A percentile compares a stretch with the other conserved stretches of the same genome.
These are phyloP conservation scores for Xerocomellus intermedius DNA, from an alignment of 768 basidiomycete genomes.

Conservation along the genomic window DNA sequence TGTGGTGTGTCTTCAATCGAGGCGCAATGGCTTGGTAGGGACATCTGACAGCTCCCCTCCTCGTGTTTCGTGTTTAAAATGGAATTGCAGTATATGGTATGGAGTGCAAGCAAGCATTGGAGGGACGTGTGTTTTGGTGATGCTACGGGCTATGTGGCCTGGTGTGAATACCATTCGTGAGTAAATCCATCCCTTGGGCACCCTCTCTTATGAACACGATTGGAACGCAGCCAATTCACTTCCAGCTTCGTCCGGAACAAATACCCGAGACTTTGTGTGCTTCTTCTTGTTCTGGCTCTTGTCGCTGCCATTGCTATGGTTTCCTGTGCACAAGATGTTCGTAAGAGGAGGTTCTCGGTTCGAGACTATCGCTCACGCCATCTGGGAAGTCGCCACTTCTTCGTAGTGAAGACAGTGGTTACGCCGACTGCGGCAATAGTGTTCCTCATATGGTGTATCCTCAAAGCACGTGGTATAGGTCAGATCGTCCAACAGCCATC, in stretches of 20 bases:
- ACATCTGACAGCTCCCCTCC: conserved; percentile 26
- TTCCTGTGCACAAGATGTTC: conserved; percentile 79
- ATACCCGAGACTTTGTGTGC: conserved; percentile 70
- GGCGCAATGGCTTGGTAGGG: conserved; percentile 68
- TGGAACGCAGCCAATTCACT: conserved; percentile 57
- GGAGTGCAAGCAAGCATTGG: conserved; percentile 82
- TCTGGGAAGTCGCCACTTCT: conserved; percentile 62
- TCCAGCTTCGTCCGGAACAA: conserved; percentile 72
- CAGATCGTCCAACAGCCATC: conserved; percentile 68
- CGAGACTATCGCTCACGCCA: conserved; percentile 3
- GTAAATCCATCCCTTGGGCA: conserved; percentile 24
- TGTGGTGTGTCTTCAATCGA: conserved; percentile 79
- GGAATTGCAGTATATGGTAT: conserved; percentile 59
- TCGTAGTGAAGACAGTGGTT: conserved; percentile 74
- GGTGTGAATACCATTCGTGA: conserved; percentile 63
- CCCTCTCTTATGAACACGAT: conserved; percentile 4
- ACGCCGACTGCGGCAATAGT: conserved; percentile 66
- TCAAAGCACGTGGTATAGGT: conserved; percentile 74
- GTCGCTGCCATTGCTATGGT: conserved; percentile 77
- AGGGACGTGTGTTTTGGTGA: conserved; percentile 71
- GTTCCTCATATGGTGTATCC: conserved; percentile 78
- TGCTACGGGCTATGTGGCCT: conserved; percentile 78
- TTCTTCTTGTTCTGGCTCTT: conserved; percentile 89
- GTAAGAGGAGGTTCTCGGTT: conserved; percentile 24
- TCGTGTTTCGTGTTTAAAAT: conserved; percentile 15